phyloP scores from a whole-genome alignment of 176 grass and related monocot genomes.

The Oryza rufipogon region DNA sequence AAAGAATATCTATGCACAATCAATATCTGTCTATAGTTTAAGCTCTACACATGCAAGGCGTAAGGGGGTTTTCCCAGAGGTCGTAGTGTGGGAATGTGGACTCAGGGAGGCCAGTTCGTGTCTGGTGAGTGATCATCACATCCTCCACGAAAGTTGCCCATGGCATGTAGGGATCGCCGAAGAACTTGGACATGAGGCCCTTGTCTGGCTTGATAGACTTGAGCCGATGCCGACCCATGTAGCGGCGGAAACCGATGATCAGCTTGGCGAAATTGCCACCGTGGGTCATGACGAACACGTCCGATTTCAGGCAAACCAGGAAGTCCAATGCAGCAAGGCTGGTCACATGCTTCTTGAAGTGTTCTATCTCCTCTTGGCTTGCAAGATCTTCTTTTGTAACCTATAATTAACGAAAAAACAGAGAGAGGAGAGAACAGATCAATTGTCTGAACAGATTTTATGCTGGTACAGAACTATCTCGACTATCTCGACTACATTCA shows the following conservation, averaged over 20 bases:
- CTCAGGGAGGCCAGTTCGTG: conserved; percentile 83
- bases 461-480: not conserved
- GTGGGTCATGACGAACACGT: conserved; percentile 97
- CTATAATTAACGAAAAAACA: conserved; percentile 31
- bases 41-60: conserved; percentile 86
- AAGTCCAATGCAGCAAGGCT: conserved; percentile 93
- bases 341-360: conserved; percentile 98
- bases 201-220: conserved; percentile 99
- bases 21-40: conserved; percentile 37
- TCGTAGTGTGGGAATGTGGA: conserved; percentile 92
- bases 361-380: conserved; percentile 81
- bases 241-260: conserved; percentile 85
- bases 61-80: conserved; percentile 96
- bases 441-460: not conserved
- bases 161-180: conserved; percentile 85
- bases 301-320: conserved; percentile 88
- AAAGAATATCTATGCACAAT: conserved; percentile 47
- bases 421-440: not conserved
- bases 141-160: conserved; percentile 91
- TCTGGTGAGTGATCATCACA: conserved; percentile 85
- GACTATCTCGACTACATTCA: not conserved
- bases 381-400: conserved; percentile 92
- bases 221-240: conserved; percentile 79
- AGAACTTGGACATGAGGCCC: conserved; percentile 89
- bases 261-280: conserved; percentile 94